Evolutionary conservation across 495 filamentous ascomycete genomes (phyloP).

Genomic region (Haplographium delicatum): DNA sequence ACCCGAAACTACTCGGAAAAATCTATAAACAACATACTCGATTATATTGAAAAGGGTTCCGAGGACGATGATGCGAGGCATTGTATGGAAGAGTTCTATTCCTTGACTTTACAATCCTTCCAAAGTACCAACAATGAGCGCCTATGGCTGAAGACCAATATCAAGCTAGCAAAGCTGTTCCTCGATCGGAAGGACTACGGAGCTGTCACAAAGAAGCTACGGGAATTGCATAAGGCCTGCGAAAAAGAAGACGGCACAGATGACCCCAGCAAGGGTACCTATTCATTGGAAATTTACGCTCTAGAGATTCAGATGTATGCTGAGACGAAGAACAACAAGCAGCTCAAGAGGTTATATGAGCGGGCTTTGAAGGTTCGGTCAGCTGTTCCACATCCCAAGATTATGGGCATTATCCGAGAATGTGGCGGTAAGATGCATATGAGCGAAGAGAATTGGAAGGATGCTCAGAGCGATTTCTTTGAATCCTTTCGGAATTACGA

Average conservation of each 20-base stretch:
- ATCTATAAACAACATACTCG: constrained; percentile 99
- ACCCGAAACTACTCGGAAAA: constrained; percentile 99
- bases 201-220: constrained; percentile 74
- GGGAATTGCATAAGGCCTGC: constrained; percentile 85
- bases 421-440: constrained; percentile 99
- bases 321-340: constrained; percentile 94
- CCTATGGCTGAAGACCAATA: constrained; percentile 97
- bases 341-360: constrained; percentile 88
- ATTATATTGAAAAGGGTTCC: constrained; percentile 82
- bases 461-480: constrained; percentile 95
- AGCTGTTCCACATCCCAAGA: constrained; percentile 94
- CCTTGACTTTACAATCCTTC: constrained; percentile 85
- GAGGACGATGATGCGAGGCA: constrained; percentile 72
- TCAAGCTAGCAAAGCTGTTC: constrained; percentile 88
- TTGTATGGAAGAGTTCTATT: constrained; percentile 96
- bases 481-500: constrained; percentile 99
- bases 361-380: constrained; percentile 85
- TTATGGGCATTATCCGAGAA: constrained; percentile 98
- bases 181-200: constrained; percentile 86
- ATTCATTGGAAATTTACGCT: constrained; percentile 91
- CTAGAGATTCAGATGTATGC: constrained; percentile 99
- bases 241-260: constrained; percentile 85
- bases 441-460: constrained; percentile 99
- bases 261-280: constrained; percentile 94
- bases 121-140: constrained; percentile 97